Base-by-base conservation (phyloP, 108 stramenopile genomes). In the Fragilariopsis cylindrus region DNA sequence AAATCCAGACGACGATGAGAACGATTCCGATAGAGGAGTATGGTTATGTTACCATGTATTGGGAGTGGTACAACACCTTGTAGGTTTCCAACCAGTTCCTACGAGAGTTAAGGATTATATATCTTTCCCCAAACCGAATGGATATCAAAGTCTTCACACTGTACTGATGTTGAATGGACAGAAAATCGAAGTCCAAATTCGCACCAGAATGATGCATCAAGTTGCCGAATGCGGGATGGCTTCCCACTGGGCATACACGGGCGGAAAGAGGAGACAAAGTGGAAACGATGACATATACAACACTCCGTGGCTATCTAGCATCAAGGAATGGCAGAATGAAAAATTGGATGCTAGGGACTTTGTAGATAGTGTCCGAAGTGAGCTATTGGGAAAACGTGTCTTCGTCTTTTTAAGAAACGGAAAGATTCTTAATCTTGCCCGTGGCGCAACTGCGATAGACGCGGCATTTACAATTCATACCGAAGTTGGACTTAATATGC, bases 191-290 rank as follows among this genome's bases (percentile, higher is more conserved):
- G 96, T 98, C 1, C 98, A 98, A 81, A 97, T 98, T 48, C 85
- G 97, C 13, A 98, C 98, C 5, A 81, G 81, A 49, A 80, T 80
- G 58, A 98, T 98, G 97, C 96, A 98, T 72, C 84, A 92, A 53
- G 92, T 97, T 21, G 97, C 97, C n/a, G 94, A 96, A 69, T 92
- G 91, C 69, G 97, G 97, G 2, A 93, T 93, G 90, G 97, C 97
- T 3, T 90, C 92, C 3, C 96, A 97, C 81, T 97, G 94, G 92
- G 84, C 88, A 0, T 97, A 97, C 73, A 91, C 79, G 18, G 93
- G 90, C 68, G 83, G 76, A 66, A 87, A 92, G 65, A 69, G 86
- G 44, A 79, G 75, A 67, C 60, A 43, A 47, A 65, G 50, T 41
- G 65, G 60, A 18, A 48, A 69, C 39, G 78, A 74, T 12, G 84